These are phyloP conservation scores for Thraustochytrium striatum DNA, from an alignment of 352 stramenopile species.

Conservation along the genomic window DNA sequence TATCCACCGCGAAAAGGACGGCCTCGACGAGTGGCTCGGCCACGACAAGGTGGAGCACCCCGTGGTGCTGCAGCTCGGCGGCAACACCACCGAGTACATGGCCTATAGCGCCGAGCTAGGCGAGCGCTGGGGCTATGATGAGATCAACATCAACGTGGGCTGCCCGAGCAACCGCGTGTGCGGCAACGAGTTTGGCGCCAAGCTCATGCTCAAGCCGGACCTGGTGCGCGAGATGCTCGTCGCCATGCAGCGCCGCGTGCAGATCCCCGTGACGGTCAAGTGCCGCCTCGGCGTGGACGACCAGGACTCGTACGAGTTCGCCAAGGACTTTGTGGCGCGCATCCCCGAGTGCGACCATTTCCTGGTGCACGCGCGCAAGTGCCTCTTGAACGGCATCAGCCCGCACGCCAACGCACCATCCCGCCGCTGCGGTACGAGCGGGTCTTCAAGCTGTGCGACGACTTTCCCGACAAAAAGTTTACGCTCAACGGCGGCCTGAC, in stretches of 20 bases:
- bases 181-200: conserved; percentile 79
- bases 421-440: conserved; percentile 91
- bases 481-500: conserved; percentile 95
- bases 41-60: conserved; percentile 75
- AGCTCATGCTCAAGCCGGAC: conserved; percentile 92
- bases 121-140: conserved; percentile 78
- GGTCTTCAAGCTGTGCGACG: conserved; percentile 84
- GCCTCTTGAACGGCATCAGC: conserved; percentile 85
- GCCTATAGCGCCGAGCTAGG: conserved; percentile 46
- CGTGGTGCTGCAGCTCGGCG: conserved; percentile 87
- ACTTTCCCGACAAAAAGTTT: conserved; percentile 92
- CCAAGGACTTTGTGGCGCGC: conserved; percentile 85
- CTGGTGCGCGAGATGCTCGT: conserved; percentile 85
- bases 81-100: conserved; percentile 76
- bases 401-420: conserved; percentile 95
- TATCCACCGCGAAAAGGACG: conserved; percentile 63
- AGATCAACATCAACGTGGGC: conserved; percentile 94
- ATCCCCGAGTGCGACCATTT: conserved; percentile 89
- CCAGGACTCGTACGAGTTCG: conserved; percentile 83
- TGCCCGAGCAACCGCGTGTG: conserved; percentile 69
- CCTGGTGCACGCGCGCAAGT: conserved; percentile 95
- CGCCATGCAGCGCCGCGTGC: conserved; percentile 38
- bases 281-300: conserved; percentile 95
- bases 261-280: conserved; percentile 88
- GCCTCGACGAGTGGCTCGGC: conserved; percentile 77